These are phyloP conservation scores for Trifolium dubium DNA, from an alignment of 306 rosid species.

Conservation along the genomic window DNA sequence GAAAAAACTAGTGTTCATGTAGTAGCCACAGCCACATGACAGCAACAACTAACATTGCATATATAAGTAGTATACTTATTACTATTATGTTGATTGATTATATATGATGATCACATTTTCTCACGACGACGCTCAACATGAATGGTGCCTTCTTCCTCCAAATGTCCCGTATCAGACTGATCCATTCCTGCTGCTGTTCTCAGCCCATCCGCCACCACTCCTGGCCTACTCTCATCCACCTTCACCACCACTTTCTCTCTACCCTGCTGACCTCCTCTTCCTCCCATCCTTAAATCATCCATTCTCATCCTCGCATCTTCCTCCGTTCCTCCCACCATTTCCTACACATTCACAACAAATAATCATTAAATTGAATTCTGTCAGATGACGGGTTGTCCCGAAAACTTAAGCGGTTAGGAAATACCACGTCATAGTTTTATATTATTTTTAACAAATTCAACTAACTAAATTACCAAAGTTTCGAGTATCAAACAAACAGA, in stretches of 20 bases:
- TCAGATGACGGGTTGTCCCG: no score
- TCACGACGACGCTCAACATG: slow-evolving; percentile 61
- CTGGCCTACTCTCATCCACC: slow-evolving; percentile 59
- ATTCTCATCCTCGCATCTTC: slow-evolving; percentile 51
- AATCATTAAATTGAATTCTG: no score
- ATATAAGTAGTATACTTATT: background rate
- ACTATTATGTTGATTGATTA: background rate
- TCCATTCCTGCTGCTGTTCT: slow-evolving; percentile 39
- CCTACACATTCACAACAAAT: slow-evolving; percentile 45
- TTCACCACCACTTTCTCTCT: slow-evolving; percentile 42
- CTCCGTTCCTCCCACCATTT: slow-evolving; percentile 48
- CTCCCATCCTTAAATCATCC: slow-evolving; percentile 54
- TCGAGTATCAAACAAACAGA: no score
- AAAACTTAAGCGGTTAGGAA: no score
- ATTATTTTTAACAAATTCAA: no score
- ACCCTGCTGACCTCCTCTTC: slow-evolving; percentile 37
- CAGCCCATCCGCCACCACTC: slow-evolving; percentile 52
- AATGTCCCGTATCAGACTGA: slow-evolving; percentile 46
- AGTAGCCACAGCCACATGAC: background rate
- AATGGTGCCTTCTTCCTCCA: slow-evolving; percentile 49
- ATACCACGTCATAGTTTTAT: no score
- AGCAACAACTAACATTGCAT: background rate
- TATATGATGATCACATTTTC: slow-evolving; percentile 53
- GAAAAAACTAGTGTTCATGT: background rate
- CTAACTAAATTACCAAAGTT: no score